A percentile compares a stretch with the other conserved stretches of the same genome.
phyloP scores from a whole-genome alignment of 495 filamentous ascomycete species.

The Penicillium paradoxum region DNA sequence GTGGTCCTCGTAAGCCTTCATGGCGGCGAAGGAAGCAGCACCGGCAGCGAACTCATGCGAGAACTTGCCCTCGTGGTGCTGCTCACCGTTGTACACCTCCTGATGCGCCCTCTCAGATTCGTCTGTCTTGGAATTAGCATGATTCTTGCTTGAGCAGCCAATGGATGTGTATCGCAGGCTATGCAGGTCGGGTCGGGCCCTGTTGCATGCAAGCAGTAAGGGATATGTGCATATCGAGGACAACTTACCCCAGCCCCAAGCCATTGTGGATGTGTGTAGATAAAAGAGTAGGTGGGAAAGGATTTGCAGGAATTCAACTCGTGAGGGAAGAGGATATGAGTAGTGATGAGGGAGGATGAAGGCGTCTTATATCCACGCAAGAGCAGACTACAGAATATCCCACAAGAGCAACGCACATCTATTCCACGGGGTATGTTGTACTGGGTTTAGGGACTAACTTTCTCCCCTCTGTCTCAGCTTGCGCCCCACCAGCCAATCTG shows the following conservation, averaged over 20 bases:
- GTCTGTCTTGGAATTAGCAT: conserved; percentile 23
- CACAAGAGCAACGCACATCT: conserved; percentile 13
- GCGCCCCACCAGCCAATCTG: conserved; percentile 10
- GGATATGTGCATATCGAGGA: not conserved
- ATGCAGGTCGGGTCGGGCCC: conserved; percentile 6
- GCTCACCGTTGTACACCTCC: conserved; percentile 50
- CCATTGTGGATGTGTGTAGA: conserved; percentile 26
- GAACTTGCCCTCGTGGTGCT: conserved; percentile 55
- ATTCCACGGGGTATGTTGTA: conserved; percentile 1
- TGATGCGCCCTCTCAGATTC: conserved; percentile 54
- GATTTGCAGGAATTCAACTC: conserved; percentile 3
- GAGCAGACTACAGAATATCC: conserved; percentile 12
- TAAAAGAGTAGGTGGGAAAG: not conserved
- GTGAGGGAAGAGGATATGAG: not conserved
- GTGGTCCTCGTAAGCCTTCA: conserved; percentile 75
- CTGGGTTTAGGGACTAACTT: conserved; percentile 6
- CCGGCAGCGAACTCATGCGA: conserved; percentile 72
- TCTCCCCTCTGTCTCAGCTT: conserved; percentile 14
- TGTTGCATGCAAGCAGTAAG: conserved; percentile 2
- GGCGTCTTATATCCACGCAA: conserved; percentile 20
- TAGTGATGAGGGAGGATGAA: not conserved
- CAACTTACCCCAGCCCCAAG: conserved; percentile 37
- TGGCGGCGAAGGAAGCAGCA: conserved; percentile 71
- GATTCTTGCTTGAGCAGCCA: not conserved
- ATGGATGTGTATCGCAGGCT: not conserved